Percentiles rank a stretch among this genome's conserved stretches.
These are phyloP conservation scores for Neospora caninum DNA, from an alignment of 169 alveolate species.

Conservation along the genomic window DNA sequence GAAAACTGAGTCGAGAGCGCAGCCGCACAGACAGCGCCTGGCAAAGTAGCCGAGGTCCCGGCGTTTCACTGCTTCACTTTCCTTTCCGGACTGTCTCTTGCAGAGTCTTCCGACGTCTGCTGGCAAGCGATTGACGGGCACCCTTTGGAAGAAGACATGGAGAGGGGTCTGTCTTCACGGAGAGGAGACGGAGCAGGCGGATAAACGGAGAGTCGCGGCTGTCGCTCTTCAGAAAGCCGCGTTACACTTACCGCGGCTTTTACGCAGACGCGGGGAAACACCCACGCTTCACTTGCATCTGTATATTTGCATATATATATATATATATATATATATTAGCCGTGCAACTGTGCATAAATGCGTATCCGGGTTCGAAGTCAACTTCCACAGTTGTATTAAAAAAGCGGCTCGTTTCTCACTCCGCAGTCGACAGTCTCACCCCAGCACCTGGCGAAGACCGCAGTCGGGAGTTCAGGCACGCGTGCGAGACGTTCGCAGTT, in stretches of 20 bases:
- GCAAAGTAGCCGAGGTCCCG: background rate
- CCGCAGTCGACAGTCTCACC: too few species aligned
- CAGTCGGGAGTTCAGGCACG: too few species aligned
- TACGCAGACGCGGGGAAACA: background rate
- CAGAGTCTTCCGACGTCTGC: background rate
- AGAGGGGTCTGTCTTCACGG: background rate
- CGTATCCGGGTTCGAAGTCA: background rate
- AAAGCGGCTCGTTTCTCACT: too few species aligned
- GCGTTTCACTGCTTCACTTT: background rate
- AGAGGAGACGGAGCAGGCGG: background rate
- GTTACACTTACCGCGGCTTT: too few species aligned
- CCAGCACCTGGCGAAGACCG: too few species aligned
- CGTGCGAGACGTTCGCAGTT: too few species aligned
- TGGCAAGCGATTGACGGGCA: background rate
- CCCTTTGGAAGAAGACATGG: background rate
- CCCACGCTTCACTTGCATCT: background rate
- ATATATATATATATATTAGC: background rate
- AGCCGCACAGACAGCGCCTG: too few species aligned
- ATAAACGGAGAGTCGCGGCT: background rate
- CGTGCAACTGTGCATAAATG: background rate
- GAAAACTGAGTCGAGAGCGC: too few species aligned
- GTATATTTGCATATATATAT: background rate
- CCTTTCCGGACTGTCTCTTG: background rate
- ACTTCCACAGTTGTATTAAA: too few species aligned
- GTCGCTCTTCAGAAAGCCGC: too few species aligned